Evolutionary conservation across 345 rosid genomes (phyloP), one percentile per base, ranked within the genome.

Genomic region (Acer campestre): DNA sequence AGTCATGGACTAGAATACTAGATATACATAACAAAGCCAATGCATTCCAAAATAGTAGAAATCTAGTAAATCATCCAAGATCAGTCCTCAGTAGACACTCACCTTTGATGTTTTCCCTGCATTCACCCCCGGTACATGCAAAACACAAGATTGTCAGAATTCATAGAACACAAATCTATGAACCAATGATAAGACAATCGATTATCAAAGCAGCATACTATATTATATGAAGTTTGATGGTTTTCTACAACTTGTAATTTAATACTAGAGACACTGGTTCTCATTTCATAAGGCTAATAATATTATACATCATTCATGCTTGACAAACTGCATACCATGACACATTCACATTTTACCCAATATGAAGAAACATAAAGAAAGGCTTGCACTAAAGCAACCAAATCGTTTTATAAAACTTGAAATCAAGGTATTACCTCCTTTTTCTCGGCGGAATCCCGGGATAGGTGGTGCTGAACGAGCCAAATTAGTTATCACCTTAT

Each of bases 71-170:
- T 70, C 68, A 71, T 16, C 44, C 18, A 23, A 70, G 31, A 64
- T 13, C 49, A 4, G 38, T 71, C 71, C 59, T 13, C 49, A 4
- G 38, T 71, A 74, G 17, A 40, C 38, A 55, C 86, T 82, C 61
- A 89, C 92, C 87, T 85, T 85, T 25, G 92, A 71, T 78, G 94
- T 89, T 78, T 87, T 90, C 49, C 94, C 91, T 90, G 89, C 81
- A 80, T 72, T 38, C 63, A 81, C 55, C 23, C 81, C 82, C 70
- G 49, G 27, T 22, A 68, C 80, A 86, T 73, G 86, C 48, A 79
- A 76, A 83, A 77, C 42, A 42, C 2, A 49, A 75, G 49, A 75
- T 25, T 18, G 65, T 80, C 64, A 86, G 86, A 76, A 79, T 73
- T 68, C 70, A 65, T 29, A 62, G 4, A 42, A 10, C 51, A 71